These are phyloP conservation scores for Kwoniella sp. DNA, from an alignment of 768 basidiomycete genomes.

Conservation along the genomic window DNA sequence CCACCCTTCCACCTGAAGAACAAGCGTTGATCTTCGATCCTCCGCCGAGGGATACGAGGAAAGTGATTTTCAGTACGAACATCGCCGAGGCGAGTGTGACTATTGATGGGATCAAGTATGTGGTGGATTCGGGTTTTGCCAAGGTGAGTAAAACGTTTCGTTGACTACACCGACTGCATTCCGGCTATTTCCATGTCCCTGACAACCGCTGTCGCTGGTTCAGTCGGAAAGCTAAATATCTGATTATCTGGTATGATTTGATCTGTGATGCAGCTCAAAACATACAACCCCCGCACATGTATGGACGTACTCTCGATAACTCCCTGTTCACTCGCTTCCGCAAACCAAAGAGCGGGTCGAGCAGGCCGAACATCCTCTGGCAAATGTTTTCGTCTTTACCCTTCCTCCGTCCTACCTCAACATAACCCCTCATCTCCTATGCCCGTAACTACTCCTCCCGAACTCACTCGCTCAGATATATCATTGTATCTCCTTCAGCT, in stretches of 20 bases:
- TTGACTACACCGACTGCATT: not conserved
- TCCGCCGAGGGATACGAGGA: slow-evolving; percentile 72
- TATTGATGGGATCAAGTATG: slow-evolving; percentile 91
- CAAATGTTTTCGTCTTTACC: slow-evolving; percentile 88
- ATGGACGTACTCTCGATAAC: slow-evolving; percentile 82
- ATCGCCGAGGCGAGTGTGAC: slow-evolving; percentile 98
- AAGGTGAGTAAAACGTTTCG: slow-evolving; percentile 68
- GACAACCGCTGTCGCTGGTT: too few species aligned
- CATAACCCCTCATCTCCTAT: slow-evolving; percentile 56
- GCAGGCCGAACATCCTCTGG: slow-evolving; percentile 92
- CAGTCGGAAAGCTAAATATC: too few species aligned
- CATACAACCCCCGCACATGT: slow-evolving; percentile 81
- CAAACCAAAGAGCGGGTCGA: slow-evolving; percentile 88
- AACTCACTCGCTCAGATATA: slow-evolving; percentile 87
- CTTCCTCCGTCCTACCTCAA: slow-evolving; percentile 63
- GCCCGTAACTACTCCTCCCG: slow-evolving; percentile 74
- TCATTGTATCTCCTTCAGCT: slow-evolving; percentile 88
- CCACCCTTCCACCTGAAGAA: slow-evolving; percentile 83
- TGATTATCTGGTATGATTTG: not conserved
- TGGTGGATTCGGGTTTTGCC: slow-evolving; percentile 91
- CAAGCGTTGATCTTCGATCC: slow-evolving; percentile 83
- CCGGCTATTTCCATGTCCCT: too few species aligned
- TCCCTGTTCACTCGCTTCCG: slow-evolving; percentile 83
- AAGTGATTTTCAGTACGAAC: slow-evolving; percentile 90
- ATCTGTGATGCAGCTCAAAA: slow-evolving; percentile 70